Evolutionary conservation across 2,329 filamentous ascomycete species (phyloP).

Genomic region (Claviceps africana): DNA sequence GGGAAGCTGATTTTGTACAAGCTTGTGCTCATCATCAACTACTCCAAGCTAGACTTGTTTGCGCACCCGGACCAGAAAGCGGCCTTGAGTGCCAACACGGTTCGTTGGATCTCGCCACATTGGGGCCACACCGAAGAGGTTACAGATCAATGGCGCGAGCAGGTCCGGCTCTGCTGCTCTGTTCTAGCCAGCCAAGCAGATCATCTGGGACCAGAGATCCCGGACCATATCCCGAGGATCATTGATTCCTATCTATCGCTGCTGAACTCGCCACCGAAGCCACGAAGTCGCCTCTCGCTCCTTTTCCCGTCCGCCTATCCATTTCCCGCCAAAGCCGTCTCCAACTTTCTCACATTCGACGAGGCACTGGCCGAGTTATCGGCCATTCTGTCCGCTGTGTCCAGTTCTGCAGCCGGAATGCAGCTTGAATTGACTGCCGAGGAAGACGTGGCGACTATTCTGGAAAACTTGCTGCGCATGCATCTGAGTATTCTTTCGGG

Average conservation of each 20-base stretch:
- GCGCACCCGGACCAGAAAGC: constrained; percentile 60
- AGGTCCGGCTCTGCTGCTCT: constrained; percentile 85
- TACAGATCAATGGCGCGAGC: constrained; percentile 78
- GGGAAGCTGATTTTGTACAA: constrained; percentile 89
- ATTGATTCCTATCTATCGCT: constrained; percentile 79
- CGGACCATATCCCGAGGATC: constrained; percentile 80
- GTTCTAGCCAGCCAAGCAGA: constrained; percentile 77
- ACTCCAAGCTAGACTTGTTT: constrained; percentile 72
- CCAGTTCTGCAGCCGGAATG: constrained; percentile 56
- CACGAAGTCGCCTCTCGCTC: constrained; percentile 61
- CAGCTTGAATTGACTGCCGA: constrained; percentile 60
- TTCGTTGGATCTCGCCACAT: constrained; percentile 82
- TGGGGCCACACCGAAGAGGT: constrained; percentile 68
- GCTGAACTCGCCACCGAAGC: constrained; percentile 36
- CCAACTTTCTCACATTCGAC: constrained; percentile 53
- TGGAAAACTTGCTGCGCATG: constrained; percentile 69
- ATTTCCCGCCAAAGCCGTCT: constrained; percentile 61
- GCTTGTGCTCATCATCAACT: constrained; percentile 82
- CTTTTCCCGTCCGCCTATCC: constrained; percentile 85
- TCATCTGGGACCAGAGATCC: constrained; percentile 65
- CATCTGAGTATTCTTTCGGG: constrained; percentile 81
- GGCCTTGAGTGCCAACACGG: constrained; percentile 65
- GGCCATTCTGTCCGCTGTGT: constrained; percentile 70
- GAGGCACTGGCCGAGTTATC: constrained; percentile 82
- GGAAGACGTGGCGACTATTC: constrained; percentile 57